Conservation (phyloP, 495 filamentous ascomycete genomes). For the Achaetomiella virescens region DNA sequence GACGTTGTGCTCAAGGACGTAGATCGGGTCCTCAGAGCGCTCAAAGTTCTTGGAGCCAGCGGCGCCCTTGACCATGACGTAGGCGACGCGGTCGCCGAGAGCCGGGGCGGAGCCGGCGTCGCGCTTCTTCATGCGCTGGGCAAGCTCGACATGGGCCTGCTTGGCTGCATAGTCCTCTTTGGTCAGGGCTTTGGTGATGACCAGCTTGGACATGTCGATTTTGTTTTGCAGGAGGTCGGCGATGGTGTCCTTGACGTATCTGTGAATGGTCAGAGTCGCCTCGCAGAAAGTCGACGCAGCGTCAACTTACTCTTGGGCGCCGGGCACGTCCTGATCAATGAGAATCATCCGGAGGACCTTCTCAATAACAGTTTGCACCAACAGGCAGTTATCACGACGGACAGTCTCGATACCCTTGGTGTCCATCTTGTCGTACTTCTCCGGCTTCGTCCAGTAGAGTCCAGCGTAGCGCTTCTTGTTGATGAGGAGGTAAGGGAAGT, state of each 20-base stretch:
- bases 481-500: slow-evolving; percentile 96
- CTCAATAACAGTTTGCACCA: slow-evolving; percentile 96
- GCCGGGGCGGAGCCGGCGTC: slow-evolving; percentile 92
- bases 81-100: slow-evolving; percentile 93
- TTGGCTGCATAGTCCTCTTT: slow-evolving; percentile 77
- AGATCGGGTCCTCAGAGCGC: slow-evolving; percentile 92
- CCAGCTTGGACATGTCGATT: slow-evolving; percentile 96
- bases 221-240: slow-evolving; percentile 95
- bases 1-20: slow-evolving; percentile 93
- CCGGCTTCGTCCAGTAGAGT: slow-evolving; percentile 88
- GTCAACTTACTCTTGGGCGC: slow-evolving; percentile 79
- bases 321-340: slow-evolving; percentile 82
- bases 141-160: slow-evolving; percentile 93
- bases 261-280: slow-evolving; percentile 33
- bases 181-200: slow-evolving; percentile 95
- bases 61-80: slow-evolving; percentile 93
- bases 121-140: slow-evolving; percentile 89
- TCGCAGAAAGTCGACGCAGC: neutral
- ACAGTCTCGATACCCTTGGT: slow-evolving; percentile 99
- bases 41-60: slow-evolving; percentile 89
- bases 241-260: slow-evolving; percentile 94
- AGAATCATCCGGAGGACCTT: slow-evolving; percentile 92
- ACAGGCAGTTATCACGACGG: slow-evolving; percentile 86
- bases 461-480: slow-evolving; percentile 99
- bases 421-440: slow-evolving; percentile 99